Percentiles rank a stretch among this genome's conserved stretches.
These are phyloP conservation scores for Lasiosphaeria hispida DNA, from an alignment of 495 filamentous ascomycete genomes.

Conservation along the genomic window DNA sequence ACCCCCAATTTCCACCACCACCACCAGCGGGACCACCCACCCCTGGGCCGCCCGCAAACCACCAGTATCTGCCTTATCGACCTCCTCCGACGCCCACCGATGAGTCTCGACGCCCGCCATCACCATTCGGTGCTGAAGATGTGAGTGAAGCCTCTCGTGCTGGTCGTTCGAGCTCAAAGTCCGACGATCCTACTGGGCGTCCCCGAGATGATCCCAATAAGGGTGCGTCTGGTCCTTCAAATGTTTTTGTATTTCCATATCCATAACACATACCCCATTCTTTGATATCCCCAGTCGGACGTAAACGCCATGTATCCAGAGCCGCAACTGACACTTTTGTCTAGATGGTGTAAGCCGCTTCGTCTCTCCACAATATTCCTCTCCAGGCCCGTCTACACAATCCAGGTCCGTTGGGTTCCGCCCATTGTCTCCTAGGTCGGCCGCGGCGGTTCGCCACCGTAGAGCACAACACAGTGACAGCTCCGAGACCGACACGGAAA, in stretches of 20 bases:
- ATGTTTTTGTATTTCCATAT: too few relatives aligned
- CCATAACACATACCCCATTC: background rate
- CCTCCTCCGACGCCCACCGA: background rate
- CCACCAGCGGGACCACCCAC: slow-evolving; percentile 33
- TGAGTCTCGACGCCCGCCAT: slow-evolving; percentile 11
- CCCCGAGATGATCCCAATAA: slow-evolving; percentile 19
- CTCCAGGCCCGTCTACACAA: background rate
- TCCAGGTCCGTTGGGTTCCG: slow-evolving; percentile 38
- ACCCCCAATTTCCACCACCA: slow-evolving; percentile 33
- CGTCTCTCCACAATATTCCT: background rate
- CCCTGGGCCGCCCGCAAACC: background rate
- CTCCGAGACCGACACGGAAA: slow-evolving; percentile 10
- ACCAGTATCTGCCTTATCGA: background rate
- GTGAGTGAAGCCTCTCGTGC: slow-evolving; percentile 39
- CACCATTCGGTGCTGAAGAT: slow-evolving; percentile 32
- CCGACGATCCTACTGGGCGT: slow-evolving; percentile 19
- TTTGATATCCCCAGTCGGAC: background rate
- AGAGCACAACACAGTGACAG: slow-evolving; percentile 22
- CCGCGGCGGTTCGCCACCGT: slow-evolving; percentile 39
- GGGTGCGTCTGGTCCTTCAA: slow-evolving; percentile 30
- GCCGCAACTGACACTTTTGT: slow-evolving; percentile 7
- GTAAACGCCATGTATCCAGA: background rate
- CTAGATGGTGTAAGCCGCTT: slow-evolving; percentile 41
- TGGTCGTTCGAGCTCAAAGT: slow-evolving; percentile 27
- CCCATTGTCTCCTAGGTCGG: slow-evolving; percentile 43